Conservation (phyloP, 192 early-diverging fungal genomes). For the Coemansia sp. region DNA sequence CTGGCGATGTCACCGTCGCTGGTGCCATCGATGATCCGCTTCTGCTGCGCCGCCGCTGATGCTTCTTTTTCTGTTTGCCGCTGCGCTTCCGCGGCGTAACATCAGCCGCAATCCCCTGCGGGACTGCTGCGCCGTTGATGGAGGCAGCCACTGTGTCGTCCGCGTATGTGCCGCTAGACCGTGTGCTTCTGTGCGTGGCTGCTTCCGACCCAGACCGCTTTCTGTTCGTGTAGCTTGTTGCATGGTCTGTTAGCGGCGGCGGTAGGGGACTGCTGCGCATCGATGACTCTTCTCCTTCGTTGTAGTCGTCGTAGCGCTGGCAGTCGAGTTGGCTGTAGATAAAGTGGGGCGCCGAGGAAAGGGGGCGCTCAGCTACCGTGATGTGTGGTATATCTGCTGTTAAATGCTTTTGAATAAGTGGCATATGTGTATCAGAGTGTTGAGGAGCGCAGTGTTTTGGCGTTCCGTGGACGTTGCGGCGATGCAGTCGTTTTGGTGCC, state of each 20-base stretch:
- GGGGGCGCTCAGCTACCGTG: neutral
- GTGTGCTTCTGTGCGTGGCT: conserved; percentile 9
- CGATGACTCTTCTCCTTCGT: neutral
- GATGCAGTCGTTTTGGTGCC: neutral
- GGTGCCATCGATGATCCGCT: neutral
- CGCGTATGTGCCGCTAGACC: conserved; percentile 32
- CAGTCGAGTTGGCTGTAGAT: neutral
- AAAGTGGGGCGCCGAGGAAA: neutral
- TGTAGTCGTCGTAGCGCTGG: neutral
- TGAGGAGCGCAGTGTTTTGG: neutral
- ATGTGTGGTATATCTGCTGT: neutral
- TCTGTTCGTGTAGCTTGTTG: neutral
- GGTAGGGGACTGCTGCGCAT: too few species aligned
- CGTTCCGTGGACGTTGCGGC: neutral
- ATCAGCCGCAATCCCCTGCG: neutral
- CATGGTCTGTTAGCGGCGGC: too few species aligned
- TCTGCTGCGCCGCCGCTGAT: conserved; percentile 2
- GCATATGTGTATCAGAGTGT: neutral
- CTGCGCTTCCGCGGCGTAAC: neutral
- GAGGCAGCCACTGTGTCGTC: conserved; percentile 2
- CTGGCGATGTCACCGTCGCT: conserved; percentile 8
- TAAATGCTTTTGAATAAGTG: neutral
- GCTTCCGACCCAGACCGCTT: neutral
- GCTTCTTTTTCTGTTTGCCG: neutral
- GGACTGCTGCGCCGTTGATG: neutral